Conservation (phyloP, 371 early-diverging fungal species). For the Lichtheimia ornata region DNA sequence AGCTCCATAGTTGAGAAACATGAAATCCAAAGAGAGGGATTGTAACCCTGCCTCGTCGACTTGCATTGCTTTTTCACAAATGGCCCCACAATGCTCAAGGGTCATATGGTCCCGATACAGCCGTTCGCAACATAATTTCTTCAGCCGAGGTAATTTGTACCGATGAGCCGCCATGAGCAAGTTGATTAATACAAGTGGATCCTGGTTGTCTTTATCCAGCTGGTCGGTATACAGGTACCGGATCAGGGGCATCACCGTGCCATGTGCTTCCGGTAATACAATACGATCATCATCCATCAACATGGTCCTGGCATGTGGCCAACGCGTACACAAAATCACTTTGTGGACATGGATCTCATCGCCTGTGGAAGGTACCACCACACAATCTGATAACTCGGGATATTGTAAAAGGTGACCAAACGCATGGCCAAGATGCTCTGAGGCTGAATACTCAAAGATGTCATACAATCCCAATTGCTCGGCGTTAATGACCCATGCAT, state of each 20-base stretch:
- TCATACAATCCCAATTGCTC: conserved; percentile 60
- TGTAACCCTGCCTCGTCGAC: background rate
- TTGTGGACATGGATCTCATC: background rate
- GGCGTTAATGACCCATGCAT: conserved; percentile 55
- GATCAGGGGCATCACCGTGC: background rate
- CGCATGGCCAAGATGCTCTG: conserved; percentile 8
- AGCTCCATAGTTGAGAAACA: background rate
- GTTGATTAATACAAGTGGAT: background rate
- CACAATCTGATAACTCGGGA: background rate
- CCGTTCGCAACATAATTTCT: conserved; percentile 55
- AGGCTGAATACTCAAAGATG: conserved; percentile 13
- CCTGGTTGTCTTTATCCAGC: background rate
- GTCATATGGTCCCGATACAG: conserved; percentile 51
- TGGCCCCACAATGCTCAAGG: conserved; percentile 25
- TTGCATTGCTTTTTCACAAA: background rate
- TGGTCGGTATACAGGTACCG: background rate
- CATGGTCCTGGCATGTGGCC: background rate
- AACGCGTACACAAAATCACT: background rate
- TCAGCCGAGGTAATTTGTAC: conserved; percentile 58
- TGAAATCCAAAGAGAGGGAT: background rate
- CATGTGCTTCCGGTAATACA: background rate
- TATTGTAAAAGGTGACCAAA: background rate
- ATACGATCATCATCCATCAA: background rate
- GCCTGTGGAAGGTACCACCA: background rate
- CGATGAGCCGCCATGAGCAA: conserved; percentile 52